Conservation (phyloP, 306 rosid genomes). For the Comarum palustre region DNA sequence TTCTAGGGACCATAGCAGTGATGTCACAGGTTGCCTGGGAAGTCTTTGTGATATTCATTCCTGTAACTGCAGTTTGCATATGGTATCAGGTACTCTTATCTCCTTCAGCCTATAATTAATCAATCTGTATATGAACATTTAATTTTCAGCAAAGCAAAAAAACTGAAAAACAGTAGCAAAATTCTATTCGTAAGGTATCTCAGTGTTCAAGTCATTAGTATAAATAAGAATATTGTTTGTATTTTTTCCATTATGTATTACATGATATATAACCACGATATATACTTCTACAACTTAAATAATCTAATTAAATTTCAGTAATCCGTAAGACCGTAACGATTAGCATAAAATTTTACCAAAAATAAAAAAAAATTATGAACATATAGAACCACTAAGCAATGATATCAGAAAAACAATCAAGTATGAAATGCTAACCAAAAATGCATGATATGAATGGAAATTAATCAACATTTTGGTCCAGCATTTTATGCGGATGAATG, state of each 20-base stretch:
- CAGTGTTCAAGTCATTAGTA: not conserved
- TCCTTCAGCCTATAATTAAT: not conserved
- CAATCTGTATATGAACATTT: not conserved
- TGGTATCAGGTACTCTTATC: slow-evolving; percentile 78
- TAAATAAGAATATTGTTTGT: not conserved
- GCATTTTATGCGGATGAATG: not conserved
- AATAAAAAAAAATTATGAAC: not conserved
- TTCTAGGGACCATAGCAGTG: slow-evolving; percentile 82
- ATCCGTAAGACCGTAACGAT: not conserved
- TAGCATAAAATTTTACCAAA: not conserved
- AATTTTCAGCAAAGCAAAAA: not conserved
- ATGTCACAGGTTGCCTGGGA: slow-evolving; percentile 98
- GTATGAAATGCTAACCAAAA: not conserved
- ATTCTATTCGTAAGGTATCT: not conserved
- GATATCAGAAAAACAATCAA: not conserved
- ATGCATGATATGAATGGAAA: not conserved
- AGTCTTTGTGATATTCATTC: slow-evolving; percentile 86
- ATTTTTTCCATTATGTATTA: not conserved
- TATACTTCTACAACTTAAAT: not conserved
- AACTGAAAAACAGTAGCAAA: not conserved
- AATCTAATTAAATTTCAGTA: not conserved
- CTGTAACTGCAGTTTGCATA: slow-evolving; percentile 75
- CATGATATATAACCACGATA: not conserved
- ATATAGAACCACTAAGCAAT: not conserved
- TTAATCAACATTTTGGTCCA: not conserved